Percentiles rank a stretch among this genome's conserved stretches.
phyloP scores from a whole-genome alignment of 1,284 basidiomycete species.

The Pseudozyma thailandica region DNA sequence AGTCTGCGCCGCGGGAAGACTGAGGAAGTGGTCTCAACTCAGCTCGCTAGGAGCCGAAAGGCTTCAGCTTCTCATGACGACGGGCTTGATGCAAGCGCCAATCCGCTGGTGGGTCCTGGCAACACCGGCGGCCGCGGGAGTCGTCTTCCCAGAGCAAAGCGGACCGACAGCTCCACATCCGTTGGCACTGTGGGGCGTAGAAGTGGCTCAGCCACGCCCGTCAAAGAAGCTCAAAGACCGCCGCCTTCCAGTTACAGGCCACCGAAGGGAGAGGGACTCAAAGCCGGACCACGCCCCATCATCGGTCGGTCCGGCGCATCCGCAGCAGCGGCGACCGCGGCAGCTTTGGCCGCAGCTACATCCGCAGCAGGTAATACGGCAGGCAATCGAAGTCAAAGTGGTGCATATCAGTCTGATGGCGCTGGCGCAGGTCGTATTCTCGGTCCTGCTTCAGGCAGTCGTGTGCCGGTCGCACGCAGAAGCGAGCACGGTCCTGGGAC shows the following conservation, averaged over 20 bases:
- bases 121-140: slow-evolving; percentile 16
- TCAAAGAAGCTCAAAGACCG: slow-evolving; percentile 14
- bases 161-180: slow-evolving; percentile 34
- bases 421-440: slow-evolving; percentile 24
- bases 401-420: slow-evolving; percentile 36
- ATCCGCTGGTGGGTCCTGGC: slow-evolving; percentile 8
- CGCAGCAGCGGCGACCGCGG: slow-evolving; percentile 21
- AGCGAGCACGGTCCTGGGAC: slow-evolving; percentile 45
- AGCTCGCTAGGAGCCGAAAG: slow-evolving; percentile 20
- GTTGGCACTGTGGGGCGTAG: slow-evolving; percentile 22
- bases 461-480: slow-evolving; percentile 41
- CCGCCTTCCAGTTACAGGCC: slow-evolving; percentile 45
- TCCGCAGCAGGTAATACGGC: slow-evolving; percentile 2
- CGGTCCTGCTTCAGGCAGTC: slow-evolving; percentile 19
- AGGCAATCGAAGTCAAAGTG: slow-evolving; percentile 23
- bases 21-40: slow-evolving; percentile 62
- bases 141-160: slow-evolving; percentile 43
- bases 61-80: slow-evolving; percentile 17
- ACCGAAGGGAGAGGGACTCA: slow-evolving; percentile 41
- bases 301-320: slow-evolving; percentile 43
- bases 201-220: slow-evolving; percentile 37
- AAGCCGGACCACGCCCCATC: slow-evolving; percentile 46
- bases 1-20: slow-evolving; percentile 78
- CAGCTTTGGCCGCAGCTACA: slow-evolving; percentile 14
- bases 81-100: slow-evolving; percentile 13